phyloP scores from a whole-genome alignment of 768 basidiomycete species.

The Russula emetica region DNA sequence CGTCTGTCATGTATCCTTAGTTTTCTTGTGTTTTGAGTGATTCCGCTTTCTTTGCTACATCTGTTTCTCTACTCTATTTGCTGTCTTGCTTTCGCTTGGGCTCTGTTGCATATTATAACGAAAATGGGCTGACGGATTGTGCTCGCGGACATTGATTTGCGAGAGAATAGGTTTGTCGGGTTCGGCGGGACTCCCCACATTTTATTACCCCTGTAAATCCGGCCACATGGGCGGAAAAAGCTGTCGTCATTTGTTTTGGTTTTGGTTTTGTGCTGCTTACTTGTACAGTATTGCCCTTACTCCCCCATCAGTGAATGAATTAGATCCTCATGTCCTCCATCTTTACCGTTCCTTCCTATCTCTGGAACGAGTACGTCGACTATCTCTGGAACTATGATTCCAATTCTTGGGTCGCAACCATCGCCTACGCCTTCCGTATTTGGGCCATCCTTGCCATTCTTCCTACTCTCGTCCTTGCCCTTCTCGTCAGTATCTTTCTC shows the following conservation, averaged over 20 bases:
- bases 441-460: conserved; percentile 50
- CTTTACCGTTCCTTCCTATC: conserved; percentile 30
- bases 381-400: conserved; percentile 62
- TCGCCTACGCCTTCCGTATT: conserved; percentile 60
- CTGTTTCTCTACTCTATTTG: conserved; percentile 14
- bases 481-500: conserved; percentile 48
- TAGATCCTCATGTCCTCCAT: conserved; percentile 23
- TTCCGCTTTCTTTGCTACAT: background rate
- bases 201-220: background rate
- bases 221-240: background rate
- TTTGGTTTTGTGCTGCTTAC: background rate
- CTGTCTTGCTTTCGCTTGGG: conserved; percentile 21
- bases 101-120: conserved; percentile 6
- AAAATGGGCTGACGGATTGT: background rate
- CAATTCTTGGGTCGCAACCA: conserved; percentile 61
- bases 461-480: conserved; percentile 55
- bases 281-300: background rate
- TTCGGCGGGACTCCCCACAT: background rate
- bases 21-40: conserved; percentile 22
- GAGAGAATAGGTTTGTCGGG: background rate
- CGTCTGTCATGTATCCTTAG: conserved; percentile 76
- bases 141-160: conserved; percentile 1
- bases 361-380: conserved; percentile 60
- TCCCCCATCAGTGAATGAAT: background rate
- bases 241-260: conserved; percentile 7